Evolutionary conservation across 2,329 filamentous ascomycete genomes (phyloP).

Genomic region (Knufia petricola): DNA sequence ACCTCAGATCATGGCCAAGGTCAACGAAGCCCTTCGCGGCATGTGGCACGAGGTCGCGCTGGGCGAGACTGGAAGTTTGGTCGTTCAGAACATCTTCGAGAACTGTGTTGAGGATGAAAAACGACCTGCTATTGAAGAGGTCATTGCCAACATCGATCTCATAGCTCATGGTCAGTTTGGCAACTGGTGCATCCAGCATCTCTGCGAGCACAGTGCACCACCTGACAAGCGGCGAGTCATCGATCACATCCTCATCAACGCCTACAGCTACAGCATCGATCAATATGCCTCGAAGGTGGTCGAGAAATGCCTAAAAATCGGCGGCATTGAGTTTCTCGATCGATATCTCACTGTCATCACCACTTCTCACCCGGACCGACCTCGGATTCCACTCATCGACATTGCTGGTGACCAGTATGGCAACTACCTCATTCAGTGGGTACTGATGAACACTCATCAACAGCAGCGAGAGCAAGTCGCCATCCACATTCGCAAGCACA

Average conservation of each 20-base stretch:
- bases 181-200: slow-evolving; percentile 99
- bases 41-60: slow-evolving; percentile 99
- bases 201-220: slow-evolving; percentile 90
- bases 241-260: slow-evolving; percentile 88
- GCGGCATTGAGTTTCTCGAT: slow-evolving; percentile 77
- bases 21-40: slow-evolving; percentile 81
- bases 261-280: slow-evolving; percentile 95
- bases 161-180: slow-evolving; percentile 96
- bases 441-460: slow-evolving; percentile 74
- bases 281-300: slow-evolving; percentile 99
- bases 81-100: slow-evolving; percentile 99
- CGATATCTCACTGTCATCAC: slow-evolving; percentile 91
- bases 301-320: slow-evolving; percentile 97
- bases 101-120: slow-evolving; percentile 98
- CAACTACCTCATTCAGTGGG: slow-evolving; percentile 97
- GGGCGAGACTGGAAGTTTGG: slow-evolving; percentile 92
- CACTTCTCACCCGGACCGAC: slow-evolving; percentile 79
- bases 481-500: slow-evolving; percentile 93
- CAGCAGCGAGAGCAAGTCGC: slow-evolving; percentile 91
- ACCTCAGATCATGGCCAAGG: slow-evolving; percentile 96
- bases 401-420: slow-evolving; percentile 97
- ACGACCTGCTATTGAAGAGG: slow-evolving; percentile 94
- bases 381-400: slow-evolving; percentile 92
- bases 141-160: slow-evolving; percentile 87
- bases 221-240: slow-evolving; percentile 86